Base-by-base conservation (phyloP, 1,284 basidiomycete species). In the Leccinum subfulvum region DNA sequence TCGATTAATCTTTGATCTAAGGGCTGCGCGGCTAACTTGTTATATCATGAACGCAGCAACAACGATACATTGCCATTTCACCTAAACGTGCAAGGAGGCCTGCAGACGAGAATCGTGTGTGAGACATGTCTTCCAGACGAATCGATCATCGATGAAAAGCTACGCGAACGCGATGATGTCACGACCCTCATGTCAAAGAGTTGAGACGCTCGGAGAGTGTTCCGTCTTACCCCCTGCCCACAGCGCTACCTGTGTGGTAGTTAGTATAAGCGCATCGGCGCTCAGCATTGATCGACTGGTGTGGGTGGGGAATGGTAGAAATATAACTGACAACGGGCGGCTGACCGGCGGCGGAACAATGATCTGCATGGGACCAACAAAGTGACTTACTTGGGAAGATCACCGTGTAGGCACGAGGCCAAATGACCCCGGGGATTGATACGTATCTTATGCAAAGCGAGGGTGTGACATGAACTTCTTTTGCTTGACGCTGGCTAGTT, bases 41-140 rank as follows among this genome's bases (percentile, higher is more conserved):
- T 65, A 70, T 52, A 47, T 14, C 18, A 35, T 54, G 51, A 57
- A 54, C 39, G 60, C 37, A 39, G 14, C 26, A 54, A 28, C 21
- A 33, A 9, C 26, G 18, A 2, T 49, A 21, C 10, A 7, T 21
- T 47, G 18, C 18, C 44, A 18, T 49, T 21, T 21, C 56, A 59
- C 59, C 26, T 23, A 9, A 23, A n/a, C 57, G 30, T 35, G 35
- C 35, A 16, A 33, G 49, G 21, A 26, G 28, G 11, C 37, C 23
- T 28, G 49, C 28, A 23, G 33, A 6, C 18, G 3, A 23, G 6
- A 33, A 55, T 39, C 18, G 6, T 10, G 51, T 21, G 13, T 21
- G n/a, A 33, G 49, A 26, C 49, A 35, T 28, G 53, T 54, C n/a
- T 37, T 37, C 7, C 16, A 41, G 35, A 30, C n/a, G 41, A 11